Evolutionary conservation across 352 stramenopile genomes (phyloP), one percentile per base, ranked within the genome.

Genomic region (Phytopythium chamaehyphon): DNA sequence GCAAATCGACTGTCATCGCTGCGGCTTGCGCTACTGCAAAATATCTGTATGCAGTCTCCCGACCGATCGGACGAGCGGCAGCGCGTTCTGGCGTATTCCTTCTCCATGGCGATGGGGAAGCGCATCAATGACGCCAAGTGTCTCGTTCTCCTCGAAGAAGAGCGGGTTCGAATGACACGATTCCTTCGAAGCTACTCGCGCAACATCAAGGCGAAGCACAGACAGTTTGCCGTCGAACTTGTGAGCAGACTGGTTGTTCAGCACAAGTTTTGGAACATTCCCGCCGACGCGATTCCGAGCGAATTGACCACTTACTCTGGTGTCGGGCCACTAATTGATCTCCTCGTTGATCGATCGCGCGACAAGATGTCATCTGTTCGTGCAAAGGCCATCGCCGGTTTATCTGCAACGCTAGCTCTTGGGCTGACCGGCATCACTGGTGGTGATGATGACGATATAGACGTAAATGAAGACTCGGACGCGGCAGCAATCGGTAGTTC

Each of bases 301-400:
- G 42, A 52, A 5, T 44, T 86, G 16, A 43, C 75, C 11, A 37
- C 48, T 22, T 90, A 75, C 26, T 69, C 73, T 3, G 81, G 77
- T 1, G 66, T 89, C 4, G 64, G 64, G 0, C 73, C 83, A 10
- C 49, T 93, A 22, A 45, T 93, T 12, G 73, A 88, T 26, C 63
- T 95, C 18, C 52, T 95, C 2, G 73, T 88, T 26, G 74, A 92
- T 24, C 74, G 85, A 7, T 85, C 83, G 31, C 57, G 76, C 6
- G 85, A 95, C 57, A 88, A 88, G 47, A 82, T 90, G 26, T 91
- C 83, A 5, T 61, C 77, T 40, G 83, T 93, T 26, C 82, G 85
- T 26, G 81, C 83, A 0, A 95, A 93, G 46, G 82, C 85, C 11
- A 88, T 95, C 64, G 71, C 63, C 46, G 85, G 76, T 3, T 75